A percentile compares a stretch with the other conserved stretches of the same genome.
Conservation (phyloP, 2,329 filamentous ascomycete genomes). For the Scedosporium boydii region DNA sequence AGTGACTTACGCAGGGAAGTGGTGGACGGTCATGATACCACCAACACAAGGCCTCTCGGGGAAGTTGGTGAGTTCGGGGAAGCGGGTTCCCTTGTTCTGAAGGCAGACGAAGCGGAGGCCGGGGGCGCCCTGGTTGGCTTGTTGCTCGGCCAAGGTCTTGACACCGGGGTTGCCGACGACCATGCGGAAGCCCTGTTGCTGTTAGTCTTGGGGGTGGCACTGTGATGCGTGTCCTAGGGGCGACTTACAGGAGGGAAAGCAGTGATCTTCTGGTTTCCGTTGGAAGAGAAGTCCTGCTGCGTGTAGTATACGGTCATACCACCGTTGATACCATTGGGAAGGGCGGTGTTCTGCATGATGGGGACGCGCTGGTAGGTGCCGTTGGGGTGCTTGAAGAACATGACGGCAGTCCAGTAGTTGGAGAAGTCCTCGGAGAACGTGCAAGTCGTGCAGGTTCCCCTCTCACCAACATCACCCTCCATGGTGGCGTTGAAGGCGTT, state of each 20-base stretch:
- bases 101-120: conserved; percentile 30
- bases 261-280: conserved; percentile 25
- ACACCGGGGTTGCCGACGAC: conserved; percentile 30
- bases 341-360: conserved; percentile 8
- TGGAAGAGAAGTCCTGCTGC: conserved; percentile 14
- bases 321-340: conserved; percentile 19
- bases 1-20: conserved; percentile 30
- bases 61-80: conserved; percentile 37
- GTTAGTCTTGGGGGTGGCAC: conserved; percentile 8
- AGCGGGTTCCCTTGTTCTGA: conserved; percentile 25
- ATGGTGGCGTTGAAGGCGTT: conserved; percentile 36
- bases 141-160: conserved; percentile 22
- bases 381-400: conserved; percentile 10
- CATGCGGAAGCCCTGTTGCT: conserved; percentile 34
- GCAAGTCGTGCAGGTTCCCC: conserved; percentile 9
- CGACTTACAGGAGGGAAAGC: conserved; percentile 35
- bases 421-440: conserved; percentile 11
- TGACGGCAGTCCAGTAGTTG: conserved; percentile 12
- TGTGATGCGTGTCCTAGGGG: no score
- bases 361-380: conserved; percentile 11
- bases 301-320: conserved; percentile 38
- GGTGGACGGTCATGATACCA: conserved; percentile 43
- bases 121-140: conserved; percentile 24
- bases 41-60: conserved; percentile 34
- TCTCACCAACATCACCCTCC: conserved; percentile 16